Percentiles rank a stretch among this genome's conserved stretches.
Evolutionary conservation across 2,329 filamentous ascomycete species (phyloP).

Genomic region (Epichloe glyceriae): DNA sequence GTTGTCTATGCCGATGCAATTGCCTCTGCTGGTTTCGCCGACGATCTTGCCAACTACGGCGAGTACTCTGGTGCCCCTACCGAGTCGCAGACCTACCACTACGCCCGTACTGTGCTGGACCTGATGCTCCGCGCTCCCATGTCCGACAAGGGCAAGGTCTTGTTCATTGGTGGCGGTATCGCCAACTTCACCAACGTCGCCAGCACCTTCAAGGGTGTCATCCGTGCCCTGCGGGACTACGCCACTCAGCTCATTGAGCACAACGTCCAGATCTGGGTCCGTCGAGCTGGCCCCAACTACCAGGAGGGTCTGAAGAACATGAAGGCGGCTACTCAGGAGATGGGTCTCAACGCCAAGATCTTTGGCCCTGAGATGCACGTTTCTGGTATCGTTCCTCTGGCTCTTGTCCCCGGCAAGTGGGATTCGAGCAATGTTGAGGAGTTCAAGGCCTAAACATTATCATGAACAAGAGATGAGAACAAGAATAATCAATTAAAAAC

Average conservation of each 20-base stretch:
- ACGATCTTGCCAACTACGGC: slow-evolving; percentile 97
- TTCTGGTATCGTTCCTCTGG: slow-evolving; percentile 88
- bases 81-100: slow-evolving; percentile 98
- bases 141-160: slow-evolving; percentile 84
- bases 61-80: slow-evolving; percentile 99
- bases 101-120: slow-evolving; percentile 91
- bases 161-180: slow-evolving; percentile 99
- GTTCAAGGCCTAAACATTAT: slow-evolving; percentile 38
- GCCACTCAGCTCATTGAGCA: slow-evolving; percentile 79
- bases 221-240: slow-evolving; percentile 86
- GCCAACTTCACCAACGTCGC: slow-evolving; percentile 99
- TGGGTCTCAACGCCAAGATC: slow-evolving; percentile 60
- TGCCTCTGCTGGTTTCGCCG: slow-evolving; percentile 86
- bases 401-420: slow-evolving; percentile 56
- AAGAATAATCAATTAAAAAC: not conserved
- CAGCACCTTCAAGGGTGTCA: slow-evolving; percentile 99
- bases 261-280: slow-evolving; percentile 96
- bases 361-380: slow-evolving; percentile 83
- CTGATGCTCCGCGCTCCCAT: slow-evolving; percentile 88
- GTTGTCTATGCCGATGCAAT: slow-evolving; percentile 99
- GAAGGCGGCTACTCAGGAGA: slow-evolving; percentile 88
- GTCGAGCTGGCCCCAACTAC: slow-evolving; percentile 84
- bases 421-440: slow-evolving; percentile 48
- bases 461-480: not conserved
- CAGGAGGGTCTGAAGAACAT: slow-evolving; percentile 99